Evolutionary conservation across 2,329 filamentous ascomycete species (phyloP).

Genomic region (Blastomyces parvus): DNA sequence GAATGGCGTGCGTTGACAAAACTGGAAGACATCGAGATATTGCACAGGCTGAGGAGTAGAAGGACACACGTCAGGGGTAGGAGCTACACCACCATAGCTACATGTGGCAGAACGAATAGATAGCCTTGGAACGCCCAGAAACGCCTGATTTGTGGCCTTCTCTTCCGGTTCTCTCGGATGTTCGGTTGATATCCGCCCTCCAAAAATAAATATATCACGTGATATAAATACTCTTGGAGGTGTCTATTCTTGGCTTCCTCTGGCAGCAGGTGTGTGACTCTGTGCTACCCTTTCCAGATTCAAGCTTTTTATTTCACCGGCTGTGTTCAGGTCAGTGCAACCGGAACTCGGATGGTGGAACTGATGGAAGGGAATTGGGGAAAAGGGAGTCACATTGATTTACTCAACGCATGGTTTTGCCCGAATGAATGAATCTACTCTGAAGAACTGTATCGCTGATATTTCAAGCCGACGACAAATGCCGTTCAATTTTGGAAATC

Average conservation of each 20-base stretch:
- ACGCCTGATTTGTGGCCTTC: background rate
- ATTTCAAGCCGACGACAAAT: background rate
- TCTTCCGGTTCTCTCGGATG: background rate
- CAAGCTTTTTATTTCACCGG: background rate
- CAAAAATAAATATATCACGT: background rate
- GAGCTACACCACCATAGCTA: background rate
- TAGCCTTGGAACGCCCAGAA: background rate
- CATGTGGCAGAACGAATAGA: background rate
- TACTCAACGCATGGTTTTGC: background rate
- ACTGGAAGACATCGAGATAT: too few relatives aligned
- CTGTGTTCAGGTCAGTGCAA: background rate
- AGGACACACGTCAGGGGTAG: background rate
- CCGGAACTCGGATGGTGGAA: background rate
- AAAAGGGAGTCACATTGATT: background rate
- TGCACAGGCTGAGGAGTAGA: background rate
- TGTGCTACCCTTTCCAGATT: background rate
- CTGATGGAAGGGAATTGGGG: background rate
- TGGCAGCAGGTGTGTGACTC: background rate
- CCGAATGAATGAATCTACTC: background rate
- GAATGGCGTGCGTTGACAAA: background rate
- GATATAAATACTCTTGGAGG: background rate
- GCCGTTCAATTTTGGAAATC: background rate
- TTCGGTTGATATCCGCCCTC: background rate
- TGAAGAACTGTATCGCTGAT: background rate
- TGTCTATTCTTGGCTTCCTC: background rate